Base-by-base conservation (phyloP, 805 yeast species). In the Sporopachydermia lactativora region DNA sequence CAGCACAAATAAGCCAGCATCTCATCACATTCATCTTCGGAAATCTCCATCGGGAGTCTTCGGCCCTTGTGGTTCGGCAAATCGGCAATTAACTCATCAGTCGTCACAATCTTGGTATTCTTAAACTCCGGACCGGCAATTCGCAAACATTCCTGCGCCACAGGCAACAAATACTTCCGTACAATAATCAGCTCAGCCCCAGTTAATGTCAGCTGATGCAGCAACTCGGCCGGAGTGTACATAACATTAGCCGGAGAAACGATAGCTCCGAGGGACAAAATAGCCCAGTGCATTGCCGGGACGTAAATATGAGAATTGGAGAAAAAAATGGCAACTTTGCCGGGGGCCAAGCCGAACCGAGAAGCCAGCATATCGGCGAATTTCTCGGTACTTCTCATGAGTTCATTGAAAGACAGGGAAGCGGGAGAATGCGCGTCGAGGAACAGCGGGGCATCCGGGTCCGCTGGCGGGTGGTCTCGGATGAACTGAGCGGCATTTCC, bases 321-420 rank as follows among this genome's bases (percentile, higher is more conserved):
- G 36, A 52, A 55, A 8, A 59, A 37, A 13, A 48, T 45, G 4
- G 58, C 59, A 13, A 58, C 59, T 14, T 54, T 59, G 36, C 50
- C 54, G 6, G 41, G 41, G 3, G 34, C 13, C n/a, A 60, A 36
- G 4, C 45, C 45, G 37, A 43, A 48, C 38, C 45, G 39, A 17
- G 42, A 36, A 5, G 39, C 43, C n/a, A 60, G 38, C 2, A 53
- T 37, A 6, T 46, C 48, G 5, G 56, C 50, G 5, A 46, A 38
- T 3, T 45, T 42, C 6, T 43, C 47, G 4, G 49, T 43, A 13
- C 42, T 47, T 5, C 18, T 15, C n/a, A 42, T 31, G 15, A 37
- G 15, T 18, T 45, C 13, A 8, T n/a, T 24, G 31, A 8, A 24
- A n/a, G 31, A 24, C n/a, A 24, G n/a, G n/a, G 13, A 8, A 24